A percentile compares a stretch with the other conserved stretches of the same genome.
These are phyloP conservation scores for Vitellaria paradoxa DNA, from an alignment of 179 eudicot species.

Conservation along the genomic window DNA sequence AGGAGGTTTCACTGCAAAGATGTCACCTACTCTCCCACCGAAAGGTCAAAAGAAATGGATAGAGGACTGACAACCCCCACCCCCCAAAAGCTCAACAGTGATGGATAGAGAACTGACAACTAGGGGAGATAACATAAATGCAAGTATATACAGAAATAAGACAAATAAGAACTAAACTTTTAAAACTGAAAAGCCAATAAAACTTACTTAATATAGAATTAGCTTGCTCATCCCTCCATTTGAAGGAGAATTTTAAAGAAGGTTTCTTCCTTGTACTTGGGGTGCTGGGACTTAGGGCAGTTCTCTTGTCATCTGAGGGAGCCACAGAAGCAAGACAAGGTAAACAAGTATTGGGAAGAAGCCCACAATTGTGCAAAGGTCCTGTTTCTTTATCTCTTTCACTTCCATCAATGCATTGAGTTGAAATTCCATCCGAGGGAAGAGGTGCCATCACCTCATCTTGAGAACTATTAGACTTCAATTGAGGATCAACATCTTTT, in stretches of 20 bases:
- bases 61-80: too few relatives aligned
- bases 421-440: not conserved
- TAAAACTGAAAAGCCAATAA: not conserved
- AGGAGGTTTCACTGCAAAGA: not conserved
- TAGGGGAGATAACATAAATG: too few relatives aligned
- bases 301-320: constrained; percentile 6
- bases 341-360: constrained; percentile 12
- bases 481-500: constrained; percentile 5
- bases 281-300: not conserved
- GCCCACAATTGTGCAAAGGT: constrained; percentile 6
- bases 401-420: not conserved
- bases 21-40: not conserved
- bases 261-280: constrained; percentile 5
- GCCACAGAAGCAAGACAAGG: constrained; percentile 11
- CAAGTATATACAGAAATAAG: too few relatives aligned
- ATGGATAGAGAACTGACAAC: too few relatives aligned
- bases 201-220: constrained; percentile 7
- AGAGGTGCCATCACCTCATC: too few relatives aligned
- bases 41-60: too few relatives aligned
- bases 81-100: too few relatives aligned
- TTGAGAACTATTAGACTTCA: not conserved
- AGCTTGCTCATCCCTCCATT: constrained; percentile 9
- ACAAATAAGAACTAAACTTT: not conserved
- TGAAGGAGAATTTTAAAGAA: constrained; percentile 4
- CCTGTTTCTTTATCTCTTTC: constrained; percentile 7